Percentiles rank a stretch among this genome's conserved stretches.
Conservation (phyloP, 2,329 filamentous ascomycete species). For the Fusarium avenaceum region DNA sequence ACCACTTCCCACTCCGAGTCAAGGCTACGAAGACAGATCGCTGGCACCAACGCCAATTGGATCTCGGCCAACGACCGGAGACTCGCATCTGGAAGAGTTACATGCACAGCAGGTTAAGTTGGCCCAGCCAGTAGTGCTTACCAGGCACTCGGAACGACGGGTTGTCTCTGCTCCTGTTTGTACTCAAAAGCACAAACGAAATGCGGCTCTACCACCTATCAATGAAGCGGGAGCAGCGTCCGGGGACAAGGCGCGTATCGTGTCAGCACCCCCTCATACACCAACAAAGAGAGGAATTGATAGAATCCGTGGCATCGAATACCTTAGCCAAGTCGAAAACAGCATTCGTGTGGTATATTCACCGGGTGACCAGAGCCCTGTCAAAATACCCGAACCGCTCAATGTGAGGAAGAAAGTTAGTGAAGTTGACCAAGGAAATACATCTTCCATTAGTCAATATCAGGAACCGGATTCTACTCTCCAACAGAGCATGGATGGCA, state of each 20-base stretch:
- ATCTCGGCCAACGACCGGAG: conserved; percentile 46
- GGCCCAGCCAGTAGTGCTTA: conserved; percentile 51
- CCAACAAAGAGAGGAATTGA: conserved; percentile 51
- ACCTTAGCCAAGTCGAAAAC: conserved; percentile 61
- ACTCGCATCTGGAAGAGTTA: conserved; percentile 45
- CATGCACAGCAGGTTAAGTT: conserved; percentile 48
- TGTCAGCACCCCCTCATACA: conserved; percentile 61
- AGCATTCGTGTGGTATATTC: conserved; percentile 70
- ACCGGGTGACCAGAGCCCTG: conserved; percentile 55
- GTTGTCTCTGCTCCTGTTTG: conserved; percentile 66
- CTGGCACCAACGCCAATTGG: conserved; percentile 36
- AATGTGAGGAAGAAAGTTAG: conserved; percentile 59
- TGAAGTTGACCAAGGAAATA: conserved; percentile 42
- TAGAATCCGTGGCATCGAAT: conserved; percentile 58
- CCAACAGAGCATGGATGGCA: conserved; percentile 13
- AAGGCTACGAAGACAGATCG: conserved; percentile 31
- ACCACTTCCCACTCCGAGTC: conserved; percentile 58
- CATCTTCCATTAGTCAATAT: conserved; percentile 36
- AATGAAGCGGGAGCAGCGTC: conserved; percentile 55
- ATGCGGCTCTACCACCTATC: conserved; percentile 63
- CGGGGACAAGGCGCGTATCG: conserved; percentile 59
- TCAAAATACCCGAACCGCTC: conserved; percentile 56
- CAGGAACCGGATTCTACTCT: conserved; percentile 29
- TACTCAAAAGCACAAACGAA: conserved; percentile 56
- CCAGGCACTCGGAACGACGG: conserved; percentile 59